phyloP scores from a whole-genome alignment of 2,329 filamentous ascomycete genomes.

The Acrocalymma vagum region DNA sequence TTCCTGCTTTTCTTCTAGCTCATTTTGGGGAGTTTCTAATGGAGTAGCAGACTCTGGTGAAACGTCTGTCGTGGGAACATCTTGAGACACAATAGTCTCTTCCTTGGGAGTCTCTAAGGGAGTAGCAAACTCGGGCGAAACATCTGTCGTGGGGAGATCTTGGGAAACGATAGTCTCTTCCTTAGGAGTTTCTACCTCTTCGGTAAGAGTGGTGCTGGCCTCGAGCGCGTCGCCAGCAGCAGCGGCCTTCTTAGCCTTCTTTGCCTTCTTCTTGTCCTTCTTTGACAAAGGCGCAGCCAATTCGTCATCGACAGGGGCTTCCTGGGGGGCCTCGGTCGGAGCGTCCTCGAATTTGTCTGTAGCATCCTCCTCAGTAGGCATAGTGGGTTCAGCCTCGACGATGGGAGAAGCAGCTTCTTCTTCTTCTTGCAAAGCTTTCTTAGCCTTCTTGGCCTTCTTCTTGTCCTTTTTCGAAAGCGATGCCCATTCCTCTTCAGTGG shows the following conservation, averaged over 20 bases:
- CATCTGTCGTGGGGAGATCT: no score
- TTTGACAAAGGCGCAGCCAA: slow-evolving; percentile 33
- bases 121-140: not conserved
- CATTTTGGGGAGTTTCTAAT: not conserved
- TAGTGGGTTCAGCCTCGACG: not conserved
- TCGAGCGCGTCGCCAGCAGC: slow-evolving; percentile 14
- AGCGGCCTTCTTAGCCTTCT: slow-evolving; percentile 25
- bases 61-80: not conserved
- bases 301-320: slow-evolving; percentile 3
- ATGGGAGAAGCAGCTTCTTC: no score
- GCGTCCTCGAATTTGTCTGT: slow-evolving; percentile 2
- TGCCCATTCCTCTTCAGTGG: slow-evolving; percentile 3
- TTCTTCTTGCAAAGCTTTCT: no score
- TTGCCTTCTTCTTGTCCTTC: slow-evolving; percentile 57
- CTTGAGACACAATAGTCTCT: not conserved
- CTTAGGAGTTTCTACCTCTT: slow-evolving; percentile 5
- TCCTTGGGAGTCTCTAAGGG: not conserved
- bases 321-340: not conserved
- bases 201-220: not conserved
- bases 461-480: slow-evolving; percentile 32
- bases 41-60: no score
- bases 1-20: slow-evolving; percentile 9
- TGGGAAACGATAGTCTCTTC: no score
- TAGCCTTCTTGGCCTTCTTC: slow-evolving; percentile 32
- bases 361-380: not conserved